phyloP scores from a whole-genome alignment of 2,329 filamentous ascomycete species.

The Sarocladium kiliense region DNA sequence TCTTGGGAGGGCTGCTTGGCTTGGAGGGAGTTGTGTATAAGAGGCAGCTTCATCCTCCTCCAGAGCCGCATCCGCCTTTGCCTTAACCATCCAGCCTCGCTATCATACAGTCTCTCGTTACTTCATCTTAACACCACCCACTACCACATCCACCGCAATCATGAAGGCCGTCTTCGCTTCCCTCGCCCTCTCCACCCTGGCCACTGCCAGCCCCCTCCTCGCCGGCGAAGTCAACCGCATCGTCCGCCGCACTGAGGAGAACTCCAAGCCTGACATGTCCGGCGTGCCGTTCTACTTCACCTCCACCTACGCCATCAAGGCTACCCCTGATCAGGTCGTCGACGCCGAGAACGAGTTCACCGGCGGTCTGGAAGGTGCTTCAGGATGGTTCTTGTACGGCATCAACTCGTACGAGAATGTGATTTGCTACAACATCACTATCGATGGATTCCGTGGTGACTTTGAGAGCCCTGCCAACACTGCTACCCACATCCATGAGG shows the following conservation, averaged over 20 bases:
- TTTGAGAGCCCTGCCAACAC: constrained; percentile 46
- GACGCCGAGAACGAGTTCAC: constrained; percentile 30
- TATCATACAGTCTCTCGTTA: neutral
- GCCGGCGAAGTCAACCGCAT: constrained; percentile 13
- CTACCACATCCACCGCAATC: constrained; percentile 9
- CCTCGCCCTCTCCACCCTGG: constrained; percentile 17
- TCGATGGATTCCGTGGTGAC: constrained; percentile 41
- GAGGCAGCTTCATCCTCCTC: constrained; percentile 5
- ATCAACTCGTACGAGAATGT: constrained; percentile 41
- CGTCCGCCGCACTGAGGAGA: neutral
- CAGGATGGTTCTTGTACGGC: constrained; percentile 46
- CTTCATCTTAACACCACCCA: neutral
- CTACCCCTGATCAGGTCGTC: constrained; percentile 45
- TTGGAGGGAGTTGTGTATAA: constrained; percentile 1
- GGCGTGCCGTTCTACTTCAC: constrained; percentile 35
- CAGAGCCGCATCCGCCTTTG: neutral
- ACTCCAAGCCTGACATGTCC: neutral
- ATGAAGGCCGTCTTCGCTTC: constrained; percentile 20
- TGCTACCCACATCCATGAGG: constrained; percentile 52
- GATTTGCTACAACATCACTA: constrained; percentile 46
- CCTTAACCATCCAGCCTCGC: neutral
- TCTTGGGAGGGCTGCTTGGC: neutral
- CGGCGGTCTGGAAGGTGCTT: constrained; percentile 36
- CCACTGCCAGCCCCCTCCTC: constrained; percentile 18
- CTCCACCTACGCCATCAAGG: constrained; percentile 40